A percentile compares a stretch with the other conserved stretches of the same genome.
Evolutionary conservation across 768 basidiomycete genomes (phyloP).

Genomic region (Calocybe indica): DNA sequence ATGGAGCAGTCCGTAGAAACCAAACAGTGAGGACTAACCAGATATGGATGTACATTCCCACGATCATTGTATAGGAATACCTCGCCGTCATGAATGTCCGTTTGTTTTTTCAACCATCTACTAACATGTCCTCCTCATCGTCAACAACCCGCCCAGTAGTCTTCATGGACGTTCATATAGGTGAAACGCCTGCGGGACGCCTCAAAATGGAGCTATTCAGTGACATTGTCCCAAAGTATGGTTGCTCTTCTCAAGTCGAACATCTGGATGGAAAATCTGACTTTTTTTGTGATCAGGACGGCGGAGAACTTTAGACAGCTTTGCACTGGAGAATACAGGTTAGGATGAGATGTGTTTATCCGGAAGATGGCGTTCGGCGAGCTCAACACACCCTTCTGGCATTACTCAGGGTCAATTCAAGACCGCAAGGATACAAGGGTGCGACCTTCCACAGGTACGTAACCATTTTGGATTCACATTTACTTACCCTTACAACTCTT

Average conservation of each 20-base stretch:
- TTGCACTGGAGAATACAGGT: slow-evolving; percentile 97
- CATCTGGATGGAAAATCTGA: background rate
- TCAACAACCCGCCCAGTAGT: slow-evolving; percentile 73
- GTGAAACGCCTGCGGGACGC: slow-evolving; percentile 91
- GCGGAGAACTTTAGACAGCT: slow-evolving; percentile 97
- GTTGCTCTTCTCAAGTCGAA: background rate
- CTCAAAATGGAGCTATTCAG: slow-evolving; percentile 98
- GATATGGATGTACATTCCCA: too few species aligned
- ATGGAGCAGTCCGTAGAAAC: too few species aligned
- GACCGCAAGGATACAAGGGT: slow-evolving; percentile 88
- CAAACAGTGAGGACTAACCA: too few species aligned
- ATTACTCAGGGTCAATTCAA: slow-evolving; percentile 58
- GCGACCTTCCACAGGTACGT: slow-evolving; percentile 88
- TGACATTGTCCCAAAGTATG: slow-evolving; percentile 92
- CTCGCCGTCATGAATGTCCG: too few species aligned
- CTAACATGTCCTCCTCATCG: slow-evolving; percentile 12
- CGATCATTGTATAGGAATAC: too few species aligned
- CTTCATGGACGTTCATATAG: slow-evolving; percentile 96
- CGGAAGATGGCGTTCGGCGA: slow-evolving; percentile 3
- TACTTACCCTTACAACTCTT: slow-evolving; percentile 7
- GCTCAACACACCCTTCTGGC: slow-evolving; percentile 2
- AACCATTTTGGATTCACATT: background rate
- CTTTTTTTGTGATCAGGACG: slow-evolving; percentile 47
- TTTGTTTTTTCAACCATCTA: too few species aligned
- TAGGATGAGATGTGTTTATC: slow-evolving; percentile 10